phyloP scores from a whole-genome alignment of 352 stramenopile genomes.

The Nothophytophthora sp. region DNA sequence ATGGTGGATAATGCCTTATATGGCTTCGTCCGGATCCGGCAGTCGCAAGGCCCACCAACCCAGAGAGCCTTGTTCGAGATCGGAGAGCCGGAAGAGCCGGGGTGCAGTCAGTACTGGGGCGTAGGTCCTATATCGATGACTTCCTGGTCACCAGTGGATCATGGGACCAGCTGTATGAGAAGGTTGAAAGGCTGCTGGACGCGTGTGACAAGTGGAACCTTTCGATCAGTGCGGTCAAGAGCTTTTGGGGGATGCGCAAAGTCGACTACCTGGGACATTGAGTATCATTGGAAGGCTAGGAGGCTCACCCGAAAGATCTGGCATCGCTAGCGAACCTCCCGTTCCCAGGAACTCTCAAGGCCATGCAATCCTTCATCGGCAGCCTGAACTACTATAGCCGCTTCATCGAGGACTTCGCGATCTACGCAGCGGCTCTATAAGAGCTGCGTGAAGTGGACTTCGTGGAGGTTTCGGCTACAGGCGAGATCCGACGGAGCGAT shows the following conservation, averaged over 20 bases:
- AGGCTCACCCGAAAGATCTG: slow-evolving; percentile 11
- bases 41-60: too few species aligned
- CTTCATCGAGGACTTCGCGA: slow-evolving; percentile 18
- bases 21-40: background rate
- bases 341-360: slow-evolving; percentile 6
- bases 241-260: slow-evolving; percentile 8
- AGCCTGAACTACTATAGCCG: slow-evolving; percentile 23
- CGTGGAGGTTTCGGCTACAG: too few species aligned
- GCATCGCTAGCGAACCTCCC: background rate
- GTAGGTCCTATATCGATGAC: slow-evolving; percentile 31
- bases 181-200: slow-evolving; percentile 8
- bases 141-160: slow-evolving; percentile 7
- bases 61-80: background rate
- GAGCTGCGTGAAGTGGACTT: slow-evolving; percentile 5
- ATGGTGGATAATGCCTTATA: slow-evolving; percentile 15
- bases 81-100: background rate
- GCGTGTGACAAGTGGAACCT: slow-evolving; percentile 17
- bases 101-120: background rate
- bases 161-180: slow-evolving; percentile 13
- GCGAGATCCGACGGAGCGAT: too few species aligned
- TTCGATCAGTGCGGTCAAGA: slow-evolving; percentile 29
- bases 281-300: background rate
- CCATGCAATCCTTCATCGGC: slow-evolving; percentile 20
- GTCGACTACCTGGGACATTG: slow-evolving; percentile 20
- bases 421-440: slow-evolving; percentile 11